Percentiles rank a stretch among this genome's conserved stretches.
Conservation (phyloP, 257 asterid genomes). For the Petunia axillaris region DNA sequence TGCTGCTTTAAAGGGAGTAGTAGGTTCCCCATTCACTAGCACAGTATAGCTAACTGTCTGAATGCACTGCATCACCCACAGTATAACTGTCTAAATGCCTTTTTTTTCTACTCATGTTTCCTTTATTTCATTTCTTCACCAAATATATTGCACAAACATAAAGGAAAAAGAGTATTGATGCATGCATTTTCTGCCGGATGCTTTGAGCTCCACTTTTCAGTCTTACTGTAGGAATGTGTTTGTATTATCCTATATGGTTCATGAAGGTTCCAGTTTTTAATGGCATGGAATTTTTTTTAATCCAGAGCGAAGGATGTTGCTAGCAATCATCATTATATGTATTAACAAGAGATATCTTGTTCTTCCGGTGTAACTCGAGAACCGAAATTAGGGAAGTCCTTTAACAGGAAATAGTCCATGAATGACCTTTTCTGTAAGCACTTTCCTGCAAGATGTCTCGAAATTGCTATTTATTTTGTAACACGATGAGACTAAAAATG, state of each 20-base stretch:
- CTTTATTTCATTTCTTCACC: slow-evolving; percentile 6
- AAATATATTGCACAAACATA: slow-evolving; percentile 7
- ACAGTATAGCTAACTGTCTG: no score
- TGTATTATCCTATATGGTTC: slow-evolving; percentile 14
- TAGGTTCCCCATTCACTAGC: no score
- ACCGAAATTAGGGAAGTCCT: neutral
- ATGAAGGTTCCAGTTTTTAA: neutral
- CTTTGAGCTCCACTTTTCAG: neutral
- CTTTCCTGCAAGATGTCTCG: neutral
- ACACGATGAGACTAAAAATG: neutral
- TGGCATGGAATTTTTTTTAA: neutral
- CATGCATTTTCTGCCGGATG: neutral
- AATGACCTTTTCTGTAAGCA: neutral
- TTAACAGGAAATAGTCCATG: neutral
- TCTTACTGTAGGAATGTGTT: slow-evolving; percentile 3
- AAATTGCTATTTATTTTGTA: slow-evolving; percentile 10
- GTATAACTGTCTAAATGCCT: neutral
- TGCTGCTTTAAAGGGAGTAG: no score
- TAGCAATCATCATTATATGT: neutral
- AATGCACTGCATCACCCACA: no score
- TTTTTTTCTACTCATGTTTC: neutral
- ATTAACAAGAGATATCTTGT: neutral
- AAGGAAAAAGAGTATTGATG: neutral
- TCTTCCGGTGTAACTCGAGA: slow-evolving; percentile 17
- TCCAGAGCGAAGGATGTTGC: neutral